phyloP scores from a whole-genome alignment of 345 rosid genomes.

The Hibiscus syriacus region DNA sequence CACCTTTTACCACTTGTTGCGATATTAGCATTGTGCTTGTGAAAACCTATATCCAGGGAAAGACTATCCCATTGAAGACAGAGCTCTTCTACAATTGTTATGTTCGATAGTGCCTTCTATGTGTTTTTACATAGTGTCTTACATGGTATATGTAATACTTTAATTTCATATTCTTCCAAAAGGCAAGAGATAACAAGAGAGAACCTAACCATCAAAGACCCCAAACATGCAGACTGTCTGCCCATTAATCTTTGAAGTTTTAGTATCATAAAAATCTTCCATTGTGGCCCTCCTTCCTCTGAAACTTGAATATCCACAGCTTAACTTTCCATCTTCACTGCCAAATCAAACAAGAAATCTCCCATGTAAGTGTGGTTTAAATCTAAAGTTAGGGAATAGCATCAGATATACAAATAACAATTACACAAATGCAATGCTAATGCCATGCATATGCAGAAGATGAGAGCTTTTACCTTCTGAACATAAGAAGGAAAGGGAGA shows the following conservation, averaged over 20 bases:
- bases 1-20: not conserved
- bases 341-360: constrained; percentile 15
- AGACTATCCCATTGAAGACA: not conserved
- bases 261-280: constrained; percentile 92
- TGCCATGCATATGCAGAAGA: not conserved
- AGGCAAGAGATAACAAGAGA: constrained; percentile 14
- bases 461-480: not conserved
- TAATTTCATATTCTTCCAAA: constrained; percentile 6
- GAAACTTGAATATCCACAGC: constrained; percentile 84
- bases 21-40: not conserved
- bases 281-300: constrained; percentile 89
- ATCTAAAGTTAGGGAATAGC: not conserved
- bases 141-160: not conserved
- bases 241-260: constrained; percentile 71
- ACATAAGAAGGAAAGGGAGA: not conserved
- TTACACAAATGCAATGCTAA: not conserved
- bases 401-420: not conserved
- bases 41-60: not conserved
- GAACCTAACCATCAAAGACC: constrained; percentile 82
- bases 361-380: not conserved
- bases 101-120: not conserved
- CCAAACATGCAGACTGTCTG: constrained; percentile 86
- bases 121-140: not conserved
- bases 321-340: too few species aligned
- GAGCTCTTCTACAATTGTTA: not conserved